These are phyloP conservation scores for Miscanthus lutarioriparius DNA, from an alignment of 176 grass and related monocot species.

Conservation along the genomic window DNA sequence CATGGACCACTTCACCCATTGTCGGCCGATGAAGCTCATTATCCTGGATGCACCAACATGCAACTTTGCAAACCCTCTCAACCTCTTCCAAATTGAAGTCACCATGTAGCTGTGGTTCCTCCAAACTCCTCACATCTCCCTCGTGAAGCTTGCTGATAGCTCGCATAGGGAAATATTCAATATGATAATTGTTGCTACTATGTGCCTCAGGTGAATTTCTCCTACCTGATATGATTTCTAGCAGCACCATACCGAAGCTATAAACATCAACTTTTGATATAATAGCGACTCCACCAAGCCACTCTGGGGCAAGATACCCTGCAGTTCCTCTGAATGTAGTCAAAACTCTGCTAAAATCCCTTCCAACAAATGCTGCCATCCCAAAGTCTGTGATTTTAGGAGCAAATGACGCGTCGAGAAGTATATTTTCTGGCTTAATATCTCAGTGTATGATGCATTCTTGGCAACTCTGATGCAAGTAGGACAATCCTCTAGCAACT, in stretches of 20 bases:
- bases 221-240: constrained; percentile 56
- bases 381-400: constrained; percentile 76
- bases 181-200: constrained; percentile 16
- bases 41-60: constrained; percentile 57
- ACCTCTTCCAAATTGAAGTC: constrained; percentile 43
- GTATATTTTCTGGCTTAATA: constrained; percentile 58
- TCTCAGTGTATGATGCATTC: constrained; percentile 73
- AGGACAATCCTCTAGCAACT: constrained; percentile 57
- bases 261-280: constrained; percentile 64
- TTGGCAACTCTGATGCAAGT: constrained; percentile 56
- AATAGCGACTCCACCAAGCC: constrained; percentile 48
- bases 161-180: constrained; percentile 42
- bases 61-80: constrained; percentile 46
- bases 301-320: constrained; percentile 67
- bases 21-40: constrained; percentile 46
- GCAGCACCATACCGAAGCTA: constrained; percentile 61
- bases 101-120: constrained; percentile 38
- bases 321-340: constrained; percentile 66
- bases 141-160: constrained; percentile 34
- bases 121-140: constrained; percentile 40
- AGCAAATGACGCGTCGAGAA: constrained; percentile 43
- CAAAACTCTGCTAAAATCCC: constrained; percentile 60
- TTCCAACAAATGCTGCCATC: constrained; percentile 53
- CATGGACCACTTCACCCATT: constrained; percentile 50
- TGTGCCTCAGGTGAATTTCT: constrained; percentile 41